phyloP scores from a whole-genome alignment of 805 yeast genomes.

The Candida ortonii region DNA sequence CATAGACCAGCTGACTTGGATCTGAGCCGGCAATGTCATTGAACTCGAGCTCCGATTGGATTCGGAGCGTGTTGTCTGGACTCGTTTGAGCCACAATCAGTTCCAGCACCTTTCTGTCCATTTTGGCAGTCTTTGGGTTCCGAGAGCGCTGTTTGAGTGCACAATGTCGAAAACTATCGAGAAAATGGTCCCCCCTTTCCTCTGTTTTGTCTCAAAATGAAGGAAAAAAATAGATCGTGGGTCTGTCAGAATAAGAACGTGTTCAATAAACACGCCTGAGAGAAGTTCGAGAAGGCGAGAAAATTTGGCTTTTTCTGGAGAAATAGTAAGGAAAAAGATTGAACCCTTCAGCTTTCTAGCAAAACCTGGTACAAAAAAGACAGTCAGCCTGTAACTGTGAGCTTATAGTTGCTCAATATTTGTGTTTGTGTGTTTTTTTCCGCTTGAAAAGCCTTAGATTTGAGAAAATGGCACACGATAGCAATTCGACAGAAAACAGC shows the following conservation, averaged over 20 bases:
- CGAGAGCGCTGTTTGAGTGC: too few species aligned
- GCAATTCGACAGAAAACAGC: constrained; percentile 25
- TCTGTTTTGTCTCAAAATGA: neutral
- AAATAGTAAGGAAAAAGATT: too few species aligned
- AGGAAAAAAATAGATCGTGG: neutral
- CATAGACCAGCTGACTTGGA: constrained; percentile 46
- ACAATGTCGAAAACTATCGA: too few species aligned
- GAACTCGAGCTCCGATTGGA: constrained; percentile 50
- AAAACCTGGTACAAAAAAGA: neutral
- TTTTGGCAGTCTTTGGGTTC: too few species aligned
- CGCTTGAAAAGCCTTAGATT: too few species aligned
- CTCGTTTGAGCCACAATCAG: constrained; percentile 20
- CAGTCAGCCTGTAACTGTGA: neutral
- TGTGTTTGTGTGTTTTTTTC: too few species aligned
- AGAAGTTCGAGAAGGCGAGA: too few species aligned
- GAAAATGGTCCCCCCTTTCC: too few species aligned
- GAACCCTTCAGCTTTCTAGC: too few species aligned
- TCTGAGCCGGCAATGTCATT: constrained; percentile 39
- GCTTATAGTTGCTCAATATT: too few species aligned
- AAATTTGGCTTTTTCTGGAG: too few species aligned
- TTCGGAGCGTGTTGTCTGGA: constrained; percentile 52
- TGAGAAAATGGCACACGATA: constrained; percentile 21
- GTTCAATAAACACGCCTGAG: too few species aligned
- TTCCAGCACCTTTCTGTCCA: constrained; percentile 17
- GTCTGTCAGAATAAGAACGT: constrained; percentile 10